Evolutionary conservation across 106 monocot species (phyloP), one percentile per base, ranked within the genome.

Genomic region (Posidonia australis): DNA sequence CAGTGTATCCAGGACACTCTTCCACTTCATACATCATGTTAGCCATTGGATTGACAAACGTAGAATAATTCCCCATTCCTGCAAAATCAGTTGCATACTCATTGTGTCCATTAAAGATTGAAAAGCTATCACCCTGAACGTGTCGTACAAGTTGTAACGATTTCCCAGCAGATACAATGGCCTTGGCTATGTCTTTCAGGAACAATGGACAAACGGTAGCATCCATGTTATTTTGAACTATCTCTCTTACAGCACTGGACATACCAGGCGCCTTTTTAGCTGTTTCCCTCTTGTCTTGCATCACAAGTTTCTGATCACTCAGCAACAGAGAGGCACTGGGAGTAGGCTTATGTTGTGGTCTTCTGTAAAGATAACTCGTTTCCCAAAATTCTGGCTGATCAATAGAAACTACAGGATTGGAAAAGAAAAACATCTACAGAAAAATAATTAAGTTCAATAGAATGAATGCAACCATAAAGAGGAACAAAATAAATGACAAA

Each of bases 81-180:
- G 14, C 28, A 43, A 44, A 22, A 65, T 53, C 19, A 54, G 27
- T 51, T 0, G 47, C 42, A 42, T 54, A 14, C 22, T n/a, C 47
- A 45, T 46, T 36, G 49, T 44, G 16, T 43, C 28, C 52, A 67
- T 67, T 48, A 61, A 57, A 43, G 30, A 48, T 24, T 60, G 64
- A 32, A 70, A 46, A 43, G 73, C 48, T 36, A 44, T 82, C 74
- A 55, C 75, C 66, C 44, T 42, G 72, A 74, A 72, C 76, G 73
- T 87, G 78, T 62, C 56, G 82, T 64, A 87, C 71, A 63, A 96
- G 79, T 76, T 96, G 90, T 70, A 90, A 79, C 51, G 94, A 96
- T 84, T 96, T 96, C 24, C 94, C 94, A 80, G 94, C 84, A 80
- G 94, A 96, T 65, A 96, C 71, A 71, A 96, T 90, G 31, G 80